phyloP scores from a whole-genome alignment of 371 early-diverging fungal species.

The Sporodiniella umbellata region DNA sequence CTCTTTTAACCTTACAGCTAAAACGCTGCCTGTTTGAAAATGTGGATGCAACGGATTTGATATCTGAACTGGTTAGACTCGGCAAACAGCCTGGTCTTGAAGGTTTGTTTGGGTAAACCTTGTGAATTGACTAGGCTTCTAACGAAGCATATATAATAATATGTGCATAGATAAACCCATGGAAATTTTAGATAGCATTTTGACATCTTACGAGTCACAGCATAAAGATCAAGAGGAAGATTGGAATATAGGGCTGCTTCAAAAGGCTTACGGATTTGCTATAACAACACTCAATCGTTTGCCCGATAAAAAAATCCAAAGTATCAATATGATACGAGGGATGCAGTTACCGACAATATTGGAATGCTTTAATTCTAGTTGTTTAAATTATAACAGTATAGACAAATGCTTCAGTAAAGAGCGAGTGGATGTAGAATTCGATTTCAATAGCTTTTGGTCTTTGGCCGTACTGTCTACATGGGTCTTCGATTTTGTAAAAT shows the following conservation, averaged over 20 bases:
- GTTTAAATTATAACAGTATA: conserved; percentile 20
- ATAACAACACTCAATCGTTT: conserved; percentile 22
- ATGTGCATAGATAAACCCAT: conserved; percentile 21
- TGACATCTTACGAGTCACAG: conserved; percentile 18
- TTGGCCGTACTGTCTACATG: conserved; percentile 33
- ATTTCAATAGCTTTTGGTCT: conserved; percentile 38
- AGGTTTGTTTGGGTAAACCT: too few relatives aligned
- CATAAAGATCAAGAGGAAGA: conserved; percentile 16
- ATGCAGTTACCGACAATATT: conserved; percentile 39
- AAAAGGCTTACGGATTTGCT: conserved; percentile 34
- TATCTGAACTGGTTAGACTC: conserved; percentile 32
- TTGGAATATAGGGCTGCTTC: conserved; percentile 25
- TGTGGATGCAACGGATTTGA: conserved; percentile 31
- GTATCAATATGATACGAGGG: conserved; percentile 31
- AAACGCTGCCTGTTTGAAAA: conserved; percentile 33
- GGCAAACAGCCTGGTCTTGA: conserved; percentile 8
- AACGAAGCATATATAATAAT: too few relatives aligned
- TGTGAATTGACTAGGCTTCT: too few relatives aligned
- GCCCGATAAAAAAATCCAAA: conserved; percentile 23
- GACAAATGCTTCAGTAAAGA: conserved; percentile 8
- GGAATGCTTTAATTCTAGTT: conserved; percentile 40
- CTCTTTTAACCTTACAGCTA: conserved; percentile 6
- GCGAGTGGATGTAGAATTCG: conserved; percentile 16
- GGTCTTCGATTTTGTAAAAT: conserved; percentile 32
- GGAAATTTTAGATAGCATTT: conserved; percentile 14